Base-by-base conservation (phyloP, 495 filamentous ascomycete genomes). In the Opeltia flavorubescens region DNA sequence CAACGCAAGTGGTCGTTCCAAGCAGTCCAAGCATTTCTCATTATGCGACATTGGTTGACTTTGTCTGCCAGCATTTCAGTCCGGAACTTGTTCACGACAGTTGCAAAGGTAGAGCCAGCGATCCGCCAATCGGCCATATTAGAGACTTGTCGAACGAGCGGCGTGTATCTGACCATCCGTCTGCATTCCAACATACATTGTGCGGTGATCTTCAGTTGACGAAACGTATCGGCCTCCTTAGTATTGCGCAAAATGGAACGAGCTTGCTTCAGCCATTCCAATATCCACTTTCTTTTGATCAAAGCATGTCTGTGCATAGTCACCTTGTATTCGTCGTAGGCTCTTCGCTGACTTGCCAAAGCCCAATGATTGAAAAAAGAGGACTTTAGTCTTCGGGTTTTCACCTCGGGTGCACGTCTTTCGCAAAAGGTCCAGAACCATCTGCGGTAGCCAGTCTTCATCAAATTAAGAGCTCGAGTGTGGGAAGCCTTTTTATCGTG, bases 1-100 rank as follows among this genome's bases (percentile, higher is more conserved):
- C 69, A 74, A 11, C 79, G 76, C 27, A 81, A 65, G 13, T 62
- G 68, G 60, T 83, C 77, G 46, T 82, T 83, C 81, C 81, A 86
- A 11, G 66, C 55, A 1, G 74, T 76, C 70, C 72, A 81, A 7
- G 74, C 62, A 55, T 76, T 78, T 25, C 71, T 70, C 36, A 81
- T 50, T 29, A 78, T 56, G 33, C 77, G 67, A 48, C 62, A 47
- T 23, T 60, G 68, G 52, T 81, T 67, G 34, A 80, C 62, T 29
- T 66, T 62, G 12, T 62, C 54, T n/a, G 81, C 80, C 56, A 74
- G 68, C n/a, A 64, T 61, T 23, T 68, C 58, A 45, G 70, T 66
- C 26, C 64, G 64, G 4, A 66, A 57, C 15, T 73, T 71, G 1
- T 61, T 59, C 5, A 70, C 55, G 76, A 81, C 83, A 35, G 62